These are phyloP conservation scores for Aspergillus sclerotialis DNA, from an alignment of 2,329 filamentous ascomycete species.

Conservation along the genomic window DNA sequence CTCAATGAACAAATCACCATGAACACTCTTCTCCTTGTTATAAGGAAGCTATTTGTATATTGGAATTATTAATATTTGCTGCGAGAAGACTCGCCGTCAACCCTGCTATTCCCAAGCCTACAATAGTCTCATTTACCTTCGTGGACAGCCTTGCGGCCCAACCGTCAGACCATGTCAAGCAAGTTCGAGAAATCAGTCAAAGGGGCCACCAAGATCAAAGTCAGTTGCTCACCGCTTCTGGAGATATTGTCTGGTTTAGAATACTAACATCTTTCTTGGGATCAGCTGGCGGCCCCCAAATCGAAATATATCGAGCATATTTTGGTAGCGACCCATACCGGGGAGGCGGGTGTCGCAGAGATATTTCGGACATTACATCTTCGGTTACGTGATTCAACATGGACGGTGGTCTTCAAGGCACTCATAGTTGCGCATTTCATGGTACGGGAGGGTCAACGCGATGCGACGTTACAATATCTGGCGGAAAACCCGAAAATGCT, in stretches of 20 bases:
- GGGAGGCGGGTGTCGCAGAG: constrained; percentile 89
- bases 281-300: constrained; percentile 86
- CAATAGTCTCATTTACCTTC: no score
- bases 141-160: not conserved
- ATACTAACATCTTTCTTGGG: constrained; percentile 14
- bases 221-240: constrained; percentile 32
- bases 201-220: constrained; percentile 97
- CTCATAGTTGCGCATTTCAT: constrained; percentile 94
- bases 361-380: constrained; percentile 89
- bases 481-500: constrained; percentile 75
- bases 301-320: constrained; percentile 99
- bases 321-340: constrained; percentile 86
- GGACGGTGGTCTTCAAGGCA: constrained; percentile 99
- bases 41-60: no score
- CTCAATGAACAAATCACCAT: no score
- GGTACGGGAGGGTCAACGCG: constrained; percentile 88
- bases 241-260: not conserved
- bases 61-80: no score
- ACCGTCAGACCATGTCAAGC: constrained; percentile 26
- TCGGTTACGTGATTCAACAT: constrained; percentile 88
- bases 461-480: constrained; percentile 80
- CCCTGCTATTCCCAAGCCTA: no score
- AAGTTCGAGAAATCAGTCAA: constrained; percentile 99
- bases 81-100: no score
- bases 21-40: no score